phyloP scores from a whole-genome alignment of 805 yeast species.

The Wickerhamiella azyma region DNA sequence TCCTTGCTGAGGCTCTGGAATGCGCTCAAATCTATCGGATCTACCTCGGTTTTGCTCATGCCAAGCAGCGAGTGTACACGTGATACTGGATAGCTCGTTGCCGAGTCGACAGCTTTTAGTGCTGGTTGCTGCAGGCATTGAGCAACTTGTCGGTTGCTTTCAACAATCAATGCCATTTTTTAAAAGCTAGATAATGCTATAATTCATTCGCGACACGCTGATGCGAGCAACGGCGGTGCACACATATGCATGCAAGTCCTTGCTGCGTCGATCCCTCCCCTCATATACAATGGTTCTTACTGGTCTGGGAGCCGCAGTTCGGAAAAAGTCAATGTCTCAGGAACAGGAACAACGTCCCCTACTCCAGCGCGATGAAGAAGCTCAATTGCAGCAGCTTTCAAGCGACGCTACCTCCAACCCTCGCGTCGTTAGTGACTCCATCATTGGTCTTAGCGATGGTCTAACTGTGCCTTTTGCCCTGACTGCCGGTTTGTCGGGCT shows the following conservation, averaged over 20 bases:
- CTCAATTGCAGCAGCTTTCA: neutral
- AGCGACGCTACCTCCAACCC: slow-evolving; percentile 30
- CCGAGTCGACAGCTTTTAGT: no score
- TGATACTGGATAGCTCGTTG: no score
- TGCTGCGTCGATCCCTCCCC: neutral
- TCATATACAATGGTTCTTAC: neutral
- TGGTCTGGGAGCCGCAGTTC: neutral
- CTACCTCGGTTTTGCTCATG: neutral
- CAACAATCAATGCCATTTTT: no score
- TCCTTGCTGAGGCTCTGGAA: neutral
- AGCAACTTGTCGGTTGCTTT: neutral
- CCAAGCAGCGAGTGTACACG: neutral
- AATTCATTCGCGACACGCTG: no score
- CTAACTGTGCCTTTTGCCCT: slow-evolving; percentile 94
- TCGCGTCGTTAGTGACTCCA: slow-evolving; percentile 81
- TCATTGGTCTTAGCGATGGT: slow-evolving; percentile 90
- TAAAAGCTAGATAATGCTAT: no score
- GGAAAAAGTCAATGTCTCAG: slow-evolving; percentile 2
- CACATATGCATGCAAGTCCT: neutral
- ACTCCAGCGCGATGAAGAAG: slow-evolving; percentile 5
- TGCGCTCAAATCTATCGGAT: neutral
- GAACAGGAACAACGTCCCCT: slow-evolving; percentile 4
- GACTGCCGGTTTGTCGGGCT: slow-evolving; percentile 84
- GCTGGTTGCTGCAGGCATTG: no score
- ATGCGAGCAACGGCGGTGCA: neutral